Conservation (phyloP, 306 rosid genomes). For the Trifolium pratense region DNA sequence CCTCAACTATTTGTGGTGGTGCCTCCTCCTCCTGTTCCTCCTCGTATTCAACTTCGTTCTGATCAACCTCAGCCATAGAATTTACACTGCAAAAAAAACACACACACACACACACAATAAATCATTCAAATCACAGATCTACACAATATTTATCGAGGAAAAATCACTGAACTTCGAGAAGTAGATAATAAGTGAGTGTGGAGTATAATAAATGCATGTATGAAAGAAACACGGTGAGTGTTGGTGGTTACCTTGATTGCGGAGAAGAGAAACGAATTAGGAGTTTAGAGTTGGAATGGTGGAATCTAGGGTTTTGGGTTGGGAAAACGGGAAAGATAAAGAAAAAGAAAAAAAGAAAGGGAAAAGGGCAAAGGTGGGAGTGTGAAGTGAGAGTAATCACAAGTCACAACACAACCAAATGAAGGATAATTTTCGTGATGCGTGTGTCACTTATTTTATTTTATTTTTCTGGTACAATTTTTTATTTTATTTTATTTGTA, state of each 20-base stretch:
- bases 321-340: background rate
- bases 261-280: slow-evolving; percentile 2
- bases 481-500: too few species aligned
- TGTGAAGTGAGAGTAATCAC: background rate
- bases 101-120: background rate
- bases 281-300: background rate
- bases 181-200: background rate
- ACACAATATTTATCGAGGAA: background rate
- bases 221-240: background rate
- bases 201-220: background rate
- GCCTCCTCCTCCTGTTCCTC: slow-evolving; percentile 26
- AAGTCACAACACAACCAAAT: too few species aligned
- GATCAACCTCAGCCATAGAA: slow-evolving; percentile 74
- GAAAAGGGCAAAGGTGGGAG: background rate
- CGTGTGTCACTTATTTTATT: too few species aligned
- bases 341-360: too few species aligned
- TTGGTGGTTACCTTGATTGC: slow-evolving; percentile 38
- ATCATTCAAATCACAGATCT: background rate
- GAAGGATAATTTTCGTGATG: background rate
- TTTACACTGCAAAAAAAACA: slow-evolving; percentile 29
- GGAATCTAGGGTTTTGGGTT: slow-evolving; percentile 41
- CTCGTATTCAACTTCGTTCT: slow-evolving; percentile 44
- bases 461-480: too few species aligned
- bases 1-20: slow-evolving; percentile 39
- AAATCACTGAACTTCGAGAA: background rate